Evolutionary conservation across 2,329 filamentous ascomycete species (phyloP).

Genomic region (Tolypocladium tundrense): DNA sequence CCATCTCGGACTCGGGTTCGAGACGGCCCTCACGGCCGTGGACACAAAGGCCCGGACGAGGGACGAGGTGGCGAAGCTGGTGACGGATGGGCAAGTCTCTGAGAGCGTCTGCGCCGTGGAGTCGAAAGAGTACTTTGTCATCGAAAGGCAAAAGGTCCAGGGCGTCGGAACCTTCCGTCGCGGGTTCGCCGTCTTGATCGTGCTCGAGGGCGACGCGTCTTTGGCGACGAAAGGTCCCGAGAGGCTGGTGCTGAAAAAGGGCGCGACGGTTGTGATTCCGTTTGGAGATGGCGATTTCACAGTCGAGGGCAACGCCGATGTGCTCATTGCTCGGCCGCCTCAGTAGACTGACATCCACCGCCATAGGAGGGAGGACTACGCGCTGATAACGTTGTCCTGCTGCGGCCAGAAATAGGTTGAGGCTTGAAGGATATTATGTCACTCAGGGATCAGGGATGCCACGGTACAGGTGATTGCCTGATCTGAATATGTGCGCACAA

Average conservation of each 20-base stretch:
- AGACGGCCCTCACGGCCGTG: conserved; percentile 8
- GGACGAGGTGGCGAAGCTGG: conserved; percentile 3
- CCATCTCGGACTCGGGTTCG: conserved; percentile 9
- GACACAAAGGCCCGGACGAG: conserved; percentile 2
- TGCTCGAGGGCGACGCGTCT: conserved; percentile 2
- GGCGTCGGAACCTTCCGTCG: neutral
- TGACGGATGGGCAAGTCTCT: neutral
- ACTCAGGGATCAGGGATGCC: too few relatives aligned
- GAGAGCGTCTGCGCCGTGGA: conserved; percentile 2
- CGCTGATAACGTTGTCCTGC: too few relatives aligned
- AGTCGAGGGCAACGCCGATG: conserved; percentile 5
- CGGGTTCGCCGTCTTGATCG: conserved; percentile 8
- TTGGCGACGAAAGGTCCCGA: conserved; percentile 1
- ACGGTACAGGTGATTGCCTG: too few relatives aligned
- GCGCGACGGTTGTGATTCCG: conserved; percentile 7
- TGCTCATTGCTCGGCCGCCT: conserved; percentile 8
- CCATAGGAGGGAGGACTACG: too few relatives aligned
- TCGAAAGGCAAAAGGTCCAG: conserved; percentile 5
- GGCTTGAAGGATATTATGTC: too few relatives aligned
- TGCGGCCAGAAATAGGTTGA: too few relatives aligned
- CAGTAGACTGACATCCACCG: neutral
- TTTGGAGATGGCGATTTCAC: conserved; percentile 6
- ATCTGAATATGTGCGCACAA: too few relatives aligned
- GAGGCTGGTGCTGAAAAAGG: conserved; percentile 2
- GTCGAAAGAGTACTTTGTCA: conserved; percentile 7